Evolutionary conservation across 169 alveolate genomes (phyloP), one percentile per base, ranked within the genome.

Genomic region (Eimeria acervulina): DNA sequence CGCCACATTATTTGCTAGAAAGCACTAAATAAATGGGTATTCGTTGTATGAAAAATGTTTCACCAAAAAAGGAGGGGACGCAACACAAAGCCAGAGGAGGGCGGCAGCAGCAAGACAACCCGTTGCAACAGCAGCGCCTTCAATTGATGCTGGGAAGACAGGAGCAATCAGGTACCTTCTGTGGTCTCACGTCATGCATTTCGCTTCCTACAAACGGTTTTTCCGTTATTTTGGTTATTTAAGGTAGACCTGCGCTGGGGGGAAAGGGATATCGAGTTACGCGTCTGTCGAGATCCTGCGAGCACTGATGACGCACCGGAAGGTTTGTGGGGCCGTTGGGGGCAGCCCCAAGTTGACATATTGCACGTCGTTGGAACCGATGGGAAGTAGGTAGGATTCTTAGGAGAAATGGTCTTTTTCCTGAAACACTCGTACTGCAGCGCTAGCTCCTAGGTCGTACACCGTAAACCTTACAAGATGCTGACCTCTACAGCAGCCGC

Each of bases 261-360:
- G 40, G 31, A 12, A 66, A 1, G 10, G 40, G 28, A 28, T 66
- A 7, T 10, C 3, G 78, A 12, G 1, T 1, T 4, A 66, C 13
- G 78, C 7, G 28, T 28, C 26, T 13, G 78, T 44, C 78, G 44
- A n/a, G n/a, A n/a, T n/a, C n/a, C 44, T 12, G 78, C 26, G 78
- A 66, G 40, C 78, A 66, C 78, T 28, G 44, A 44, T 66, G 78
- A 66, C 78, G 78, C 78, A 66, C 78, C 78, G 78, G 5, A 63
- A 38, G 78, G 31, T n/a, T 66, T 66, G 78, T 66, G 78, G 78
- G 78, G 78, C 78, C 78, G 78, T 66, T 66, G 40, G 78, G 78
- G 78, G 78, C 78, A 66, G 78, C 78, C 78, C 78, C 78, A 44
- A 66, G 5, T 66, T 19, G 1, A 23, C 19, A 13, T 10, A 28